These are phyloP conservation scores for Lumnitzera littorea DNA, from an alignment of 345 rosid species.

Conservation along the genomic window DNA sequence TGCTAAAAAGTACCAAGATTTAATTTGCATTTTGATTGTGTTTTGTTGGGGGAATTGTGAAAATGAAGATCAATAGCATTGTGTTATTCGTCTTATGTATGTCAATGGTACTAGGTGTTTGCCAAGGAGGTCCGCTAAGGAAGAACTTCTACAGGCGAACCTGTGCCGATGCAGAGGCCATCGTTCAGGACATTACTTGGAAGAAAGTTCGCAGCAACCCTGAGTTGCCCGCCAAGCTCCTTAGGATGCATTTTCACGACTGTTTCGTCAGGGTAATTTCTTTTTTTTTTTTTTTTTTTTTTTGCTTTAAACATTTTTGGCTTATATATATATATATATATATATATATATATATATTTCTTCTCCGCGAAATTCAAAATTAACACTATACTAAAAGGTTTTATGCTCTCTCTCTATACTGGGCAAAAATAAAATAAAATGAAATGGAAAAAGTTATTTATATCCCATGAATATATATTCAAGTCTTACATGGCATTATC, in stretches of 20 bases:
- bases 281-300: neutral
- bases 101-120: conserved; percentile 8
- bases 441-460: too few species aligned
- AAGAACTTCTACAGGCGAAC: conserved; percentile 26
- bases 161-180: conserved; percentile 32
- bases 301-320: too few species aligned
- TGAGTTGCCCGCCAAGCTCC: conserved; percentile 38
- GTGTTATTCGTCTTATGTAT: conserved; percentile 12
- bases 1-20: too few species aligned
- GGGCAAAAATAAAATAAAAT: too few species aligned
- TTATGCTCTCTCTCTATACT: too few species aligned
- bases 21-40: too few species aligned
- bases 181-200: conserved; percentile 27
- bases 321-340: too few species aligned
- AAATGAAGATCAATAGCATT: conserved; percentile 9
- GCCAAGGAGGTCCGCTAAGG: conserved; percentile 21
- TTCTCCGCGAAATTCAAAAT: too few species aligned
- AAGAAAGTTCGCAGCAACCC: conserved; percentile 21
- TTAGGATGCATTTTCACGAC: conserved; percentile 61
- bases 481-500: too few species aligned
- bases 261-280: conserved; percentile 52
- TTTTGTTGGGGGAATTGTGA: neutral
- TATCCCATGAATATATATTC: too few species aligned
- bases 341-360: too few species aligned
- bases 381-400: too few species aligned